phyloP scores from a whole-genome alignment of 1,284 basidiomycete genomes.

The Nidula niveotomentosa region DNA sequence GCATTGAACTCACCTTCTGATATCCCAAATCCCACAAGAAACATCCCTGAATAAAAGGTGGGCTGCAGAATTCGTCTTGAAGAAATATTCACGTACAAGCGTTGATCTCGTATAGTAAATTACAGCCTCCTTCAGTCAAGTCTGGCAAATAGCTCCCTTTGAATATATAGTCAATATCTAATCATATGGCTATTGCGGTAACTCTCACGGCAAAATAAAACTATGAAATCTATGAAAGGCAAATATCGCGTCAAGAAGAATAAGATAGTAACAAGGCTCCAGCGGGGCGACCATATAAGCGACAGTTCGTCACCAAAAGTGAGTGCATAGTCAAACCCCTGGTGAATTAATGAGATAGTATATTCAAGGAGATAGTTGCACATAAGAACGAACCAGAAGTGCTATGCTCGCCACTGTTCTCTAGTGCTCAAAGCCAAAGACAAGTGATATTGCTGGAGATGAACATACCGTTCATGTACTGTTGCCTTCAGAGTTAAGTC shows the following conservation, averaged over 20 bases:
- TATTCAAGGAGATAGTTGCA: no score
- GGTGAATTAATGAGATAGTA: no score
- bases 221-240: not conserved
- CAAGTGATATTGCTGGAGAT: no score
- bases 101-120: not conserved
- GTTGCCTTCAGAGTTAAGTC: no score
- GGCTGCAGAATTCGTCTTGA: not conserved
- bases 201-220: conserved; percentile 4
- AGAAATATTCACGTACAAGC: not conserved
- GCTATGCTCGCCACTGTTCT: no score
- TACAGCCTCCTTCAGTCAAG: not conserved
- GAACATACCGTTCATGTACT: no score
- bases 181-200: not conserved
- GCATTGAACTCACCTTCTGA: not conserved
- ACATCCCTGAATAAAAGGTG: not conserved
- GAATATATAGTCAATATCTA: not conserved
- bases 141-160: not conserved
- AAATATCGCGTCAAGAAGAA: conserved; percentile 7
- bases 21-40: not conserved
- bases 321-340: conserved; percentile 5
- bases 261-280: conserved; percentile 6
- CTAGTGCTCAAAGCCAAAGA: no score
- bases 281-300: conserved; percentile 6
- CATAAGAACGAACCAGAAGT: no score
- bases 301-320: conserved; percentile 5